Conservation (phyloP, 2,329 filamentous ascomycete genomes). For the Phialemoniopsis sp. region DNA sequence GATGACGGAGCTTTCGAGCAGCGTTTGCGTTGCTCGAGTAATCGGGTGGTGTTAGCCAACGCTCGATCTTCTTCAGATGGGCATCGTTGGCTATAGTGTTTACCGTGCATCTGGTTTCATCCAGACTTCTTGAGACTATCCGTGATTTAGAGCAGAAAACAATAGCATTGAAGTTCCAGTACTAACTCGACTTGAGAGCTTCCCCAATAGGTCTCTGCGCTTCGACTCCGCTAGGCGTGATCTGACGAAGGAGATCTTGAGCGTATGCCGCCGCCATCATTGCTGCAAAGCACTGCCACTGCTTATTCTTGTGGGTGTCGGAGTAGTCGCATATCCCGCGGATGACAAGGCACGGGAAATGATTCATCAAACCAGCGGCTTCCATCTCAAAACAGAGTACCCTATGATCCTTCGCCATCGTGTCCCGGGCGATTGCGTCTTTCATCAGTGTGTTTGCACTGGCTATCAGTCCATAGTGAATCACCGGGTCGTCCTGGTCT, state of each 20-base stretch:
- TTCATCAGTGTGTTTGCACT: slow-evolving; percentile 24
- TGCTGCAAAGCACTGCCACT: slow-evolving; percentile 18
- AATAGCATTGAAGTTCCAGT: too few relatives aligned
- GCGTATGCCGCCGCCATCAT: slow-evolving; percentile 17
- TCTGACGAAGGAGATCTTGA: slow-evolving; percentile 7
- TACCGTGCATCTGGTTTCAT: too few relatives aligned
- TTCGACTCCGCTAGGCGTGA: too few relatives aligned
- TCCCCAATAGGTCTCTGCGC: too few relatives aligned
- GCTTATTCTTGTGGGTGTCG: slow-evolving; percentile 18
- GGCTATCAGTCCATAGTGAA: slow-evolving; percentile 29
- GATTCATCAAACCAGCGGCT: slow-evolving; percentile 21
- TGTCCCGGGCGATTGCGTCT: slow-evolving; percentile 17
- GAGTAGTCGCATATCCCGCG: slow-evolving; percentile 25
- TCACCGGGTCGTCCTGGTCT: slow-evolving; percentile 13
- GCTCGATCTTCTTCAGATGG: too few relatives aligned
- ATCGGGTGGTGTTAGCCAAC: too few relatives aligned
- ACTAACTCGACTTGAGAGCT: too few relatives aligned
- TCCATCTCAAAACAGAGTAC: slow-evolving; percentile 28
- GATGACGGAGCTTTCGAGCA: too few relatives aligned
- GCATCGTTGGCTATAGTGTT: too few relatives aligned
- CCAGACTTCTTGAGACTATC: too few relatives aligned
- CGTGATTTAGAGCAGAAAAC: too few relatives aligned
- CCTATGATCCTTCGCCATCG: slow-evolving; percentile 10
- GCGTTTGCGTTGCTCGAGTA: too few relatives aligned
- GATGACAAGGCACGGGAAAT: slow-evolving; percentile 21